Conservation (phyloP, 1,284 basidiomycete species). For the Puccinia polysora region DNA sequence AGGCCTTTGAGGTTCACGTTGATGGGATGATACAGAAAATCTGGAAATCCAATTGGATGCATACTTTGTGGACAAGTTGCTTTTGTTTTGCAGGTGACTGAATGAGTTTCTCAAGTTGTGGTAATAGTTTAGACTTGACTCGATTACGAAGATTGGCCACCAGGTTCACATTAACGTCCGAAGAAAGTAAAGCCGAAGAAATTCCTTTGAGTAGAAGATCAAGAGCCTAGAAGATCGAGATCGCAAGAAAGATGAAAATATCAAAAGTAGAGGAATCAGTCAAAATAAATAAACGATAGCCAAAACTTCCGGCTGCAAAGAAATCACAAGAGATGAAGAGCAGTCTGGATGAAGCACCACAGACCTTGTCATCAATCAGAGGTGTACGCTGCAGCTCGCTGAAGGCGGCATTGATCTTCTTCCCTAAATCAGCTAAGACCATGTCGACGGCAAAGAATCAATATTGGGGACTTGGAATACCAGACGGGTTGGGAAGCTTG, state of each 20-base stretch:
- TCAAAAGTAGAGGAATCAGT: constrained; percentile 44
- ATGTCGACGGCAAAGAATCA: too few relatives aligned
- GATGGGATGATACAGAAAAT: background rate
- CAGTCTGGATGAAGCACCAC: too few relatives aligned
- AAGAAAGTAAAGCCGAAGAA: constrained; percentile 84
- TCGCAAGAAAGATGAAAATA: background rate
- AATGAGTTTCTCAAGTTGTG: constrained; percentile 31
- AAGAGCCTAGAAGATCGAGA: constrained; percentile 63
- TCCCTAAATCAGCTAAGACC: constrained; percentile 94
- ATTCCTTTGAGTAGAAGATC: constrained; percentile 93
- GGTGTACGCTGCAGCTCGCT: constrained; percentile 80
- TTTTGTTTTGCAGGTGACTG: constrained; percentile 31
- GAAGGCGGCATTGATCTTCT: constrained; percentile 87
- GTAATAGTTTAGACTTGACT: constrained; percentile 79
- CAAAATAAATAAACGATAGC: constrained; percentile 43
- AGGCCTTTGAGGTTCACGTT: constrained; percentile 13
- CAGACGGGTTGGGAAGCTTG: too few relatives aligned
- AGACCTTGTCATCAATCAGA: constrained; percentile 82
- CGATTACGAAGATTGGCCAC: constrained; percentile 80
- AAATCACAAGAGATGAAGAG: background rate
- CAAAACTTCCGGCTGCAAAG: background rate
- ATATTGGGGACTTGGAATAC: too few relatives aligned
- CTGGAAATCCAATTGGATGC: background rate
- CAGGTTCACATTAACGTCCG: constrained; percentile 97
- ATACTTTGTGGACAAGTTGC: constrained; percentile 38